Evolutionary conservation across 1,284 basidiomycete genomes (phyloP).

Genomic region (Tausonia pullulans): DNA sequence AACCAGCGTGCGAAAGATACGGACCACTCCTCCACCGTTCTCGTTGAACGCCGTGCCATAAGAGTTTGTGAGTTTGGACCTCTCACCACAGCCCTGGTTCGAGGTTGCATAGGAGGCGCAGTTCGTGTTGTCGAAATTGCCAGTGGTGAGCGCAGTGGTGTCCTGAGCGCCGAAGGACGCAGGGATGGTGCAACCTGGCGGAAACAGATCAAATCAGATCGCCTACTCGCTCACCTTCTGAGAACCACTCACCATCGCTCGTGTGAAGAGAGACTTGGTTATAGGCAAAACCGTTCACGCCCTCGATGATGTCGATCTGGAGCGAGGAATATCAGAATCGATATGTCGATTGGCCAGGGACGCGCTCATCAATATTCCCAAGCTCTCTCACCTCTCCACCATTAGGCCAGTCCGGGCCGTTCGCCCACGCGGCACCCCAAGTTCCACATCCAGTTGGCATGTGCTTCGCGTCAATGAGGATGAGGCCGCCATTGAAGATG

Average conservation of each 20-base stretch:
- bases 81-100: slow-evolving; percentile 37
- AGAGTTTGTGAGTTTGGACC: slow-evolving; percentile 25
- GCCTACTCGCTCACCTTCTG: not conserved
- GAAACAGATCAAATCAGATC: not conserved
- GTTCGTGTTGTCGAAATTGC: slow-evolving; percentile 30
- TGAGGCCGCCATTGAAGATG: slow-evolving; percentile 51
- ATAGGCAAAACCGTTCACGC: slow-evolving; percentile 26
- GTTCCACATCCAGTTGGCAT: slow-evolving; percentile 83
- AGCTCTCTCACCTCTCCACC: slow-evolving; percentile 34
- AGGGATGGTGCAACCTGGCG: slow-evolving; percentile 39
- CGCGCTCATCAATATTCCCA: not conserved
- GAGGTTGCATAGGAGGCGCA: slow-evolving; percentile 32
- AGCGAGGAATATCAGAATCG: no score
- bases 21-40: slow-evolving; percentile 32
- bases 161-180: slow-evolving; percentile 39
- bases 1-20: no score
- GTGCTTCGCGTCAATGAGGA: slow-evolving; percentile 73
- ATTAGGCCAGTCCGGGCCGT: slow-evolving; percentile 41
- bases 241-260: slow-evolving; percentile 13
- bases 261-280: slow-evolving; percentile 27
- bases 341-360: not conserved
- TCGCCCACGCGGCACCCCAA: slow-evolving; percentile 43
- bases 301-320: slow-evolving; percentile 43
- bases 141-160: slow-evolving; percentile 45
- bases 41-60: slow-evolving; percentile 36